Conservation (phyloP, 495 filamentous ascomycete genomes). For the Neurospora sublineolata region DNA sequence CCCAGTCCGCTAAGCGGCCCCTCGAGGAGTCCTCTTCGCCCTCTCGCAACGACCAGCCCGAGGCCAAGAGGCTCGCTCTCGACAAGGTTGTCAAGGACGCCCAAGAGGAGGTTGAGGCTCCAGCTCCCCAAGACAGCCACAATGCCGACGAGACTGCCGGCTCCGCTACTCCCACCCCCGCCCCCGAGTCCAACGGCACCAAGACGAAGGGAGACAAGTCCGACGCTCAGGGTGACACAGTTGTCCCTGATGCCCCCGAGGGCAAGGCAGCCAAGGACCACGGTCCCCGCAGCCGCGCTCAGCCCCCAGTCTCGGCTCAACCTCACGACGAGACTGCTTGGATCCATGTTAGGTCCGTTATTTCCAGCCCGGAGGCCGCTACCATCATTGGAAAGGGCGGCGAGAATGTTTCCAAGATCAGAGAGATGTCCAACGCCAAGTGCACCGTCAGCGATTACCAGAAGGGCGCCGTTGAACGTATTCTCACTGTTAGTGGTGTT, state of each 20-base stretch:
- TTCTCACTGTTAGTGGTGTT: slow-evolving; percentile 87
- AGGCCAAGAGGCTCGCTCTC: slow-evolving; percentile 91
- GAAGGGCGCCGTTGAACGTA: slow-evolving; percentile 90
- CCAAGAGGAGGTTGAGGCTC: slow-evolving; percentile 24
- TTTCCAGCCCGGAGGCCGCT: slow-evolving; percentile 91
- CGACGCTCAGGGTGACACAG: slow-evolving; percentile 50
- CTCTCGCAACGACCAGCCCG: slow-evolving; percentile 84
- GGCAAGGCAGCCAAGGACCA: slow-evolving; percentile 21
- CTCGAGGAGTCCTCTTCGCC: slow-evolving; percentile 94
- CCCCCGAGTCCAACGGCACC: slow-evolving; percentile 29
- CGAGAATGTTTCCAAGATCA: slow-evolving; percentile 93
- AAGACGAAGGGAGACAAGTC: slow-evolving; percentile 42
- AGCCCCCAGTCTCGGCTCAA: slow-evolving; percentile 25
- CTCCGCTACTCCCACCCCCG: neutral
- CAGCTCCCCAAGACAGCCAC: slow-evolving; percentile 9
- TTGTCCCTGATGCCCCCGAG: slow-evolving; percentile 58
- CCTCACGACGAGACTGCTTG: slow-evolving; percentile 78
- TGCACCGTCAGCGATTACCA: slow-evolving; percentile 98
- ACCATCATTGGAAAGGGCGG: slow-evolving; percentile 97
- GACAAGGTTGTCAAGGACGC: slow-evolving; percentile 70
- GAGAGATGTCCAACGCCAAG: slow-evolving; percentile 83
- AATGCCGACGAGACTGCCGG: slow-evolving; percentile 3
- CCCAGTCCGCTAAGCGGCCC: slow-evolving; percentile 71
- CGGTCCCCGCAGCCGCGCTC: slow-evolving; percentile 27
- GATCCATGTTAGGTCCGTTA: slow-evolving; percentile 94